Percentiles rank a stretch among this genome's conserved stretches.
phyloP scores from a whole-genome alignment of 441 rosid species.

The Raphanus hybrid region DNA sequence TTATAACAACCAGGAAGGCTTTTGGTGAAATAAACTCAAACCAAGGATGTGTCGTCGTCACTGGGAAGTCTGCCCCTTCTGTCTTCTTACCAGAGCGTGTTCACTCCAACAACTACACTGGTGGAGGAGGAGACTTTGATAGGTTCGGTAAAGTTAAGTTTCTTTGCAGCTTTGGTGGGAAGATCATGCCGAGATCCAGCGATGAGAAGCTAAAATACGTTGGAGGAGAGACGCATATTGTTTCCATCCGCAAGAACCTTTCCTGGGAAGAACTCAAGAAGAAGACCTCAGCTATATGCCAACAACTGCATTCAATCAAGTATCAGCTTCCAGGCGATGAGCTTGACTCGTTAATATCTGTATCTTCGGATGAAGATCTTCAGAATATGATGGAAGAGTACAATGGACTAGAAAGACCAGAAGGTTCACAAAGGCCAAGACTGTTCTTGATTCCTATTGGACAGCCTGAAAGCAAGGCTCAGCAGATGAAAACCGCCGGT shows the following conservation, averaged over 20 bases:
- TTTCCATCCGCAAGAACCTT: conserved; percentile 50
- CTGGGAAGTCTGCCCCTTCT: conserved; percentile 41
- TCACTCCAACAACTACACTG: conserved; percentile 41
- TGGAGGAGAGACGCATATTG: conserved; percentile 65
- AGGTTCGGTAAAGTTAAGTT: conserved; percentile 55
- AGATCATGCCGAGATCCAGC: conserved; percentile 58
- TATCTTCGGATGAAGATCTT: conserved; percentile 65
- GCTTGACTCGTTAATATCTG: conserved; percentile 68
- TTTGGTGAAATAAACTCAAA: conserved; percentile 52
- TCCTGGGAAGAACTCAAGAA: conserved; percentile 58
- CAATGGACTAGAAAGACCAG: conserved; percentile 49
- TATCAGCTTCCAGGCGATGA: conserved; percentile 81
- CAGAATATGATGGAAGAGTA: conserved; percentile 73
- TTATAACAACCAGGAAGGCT: conserved; percentile 47
- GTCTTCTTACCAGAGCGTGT: conserved; percentile 39
- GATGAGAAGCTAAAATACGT: conserved; percentile 67
- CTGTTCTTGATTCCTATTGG: conserved; percentile 57
- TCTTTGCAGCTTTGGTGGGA: conserved; percentile 69
- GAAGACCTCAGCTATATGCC: conserved; percentile 54
- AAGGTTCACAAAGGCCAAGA: conserved; percentile 59
- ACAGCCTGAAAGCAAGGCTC: conserved; percentile 46
- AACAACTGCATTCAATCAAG: conserved; percentile 56
- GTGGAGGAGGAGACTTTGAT: conserved; percentile 22
- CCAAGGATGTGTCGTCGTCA: conserved; percentile 32
- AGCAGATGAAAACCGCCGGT: conserved; percentile 32